These are phyloP conservation scores for Melanomma pulvis-pyrius DNA, from an alignment of 495 filamentous ascomycete genomes.

Conservation along the genomic window DNA sequence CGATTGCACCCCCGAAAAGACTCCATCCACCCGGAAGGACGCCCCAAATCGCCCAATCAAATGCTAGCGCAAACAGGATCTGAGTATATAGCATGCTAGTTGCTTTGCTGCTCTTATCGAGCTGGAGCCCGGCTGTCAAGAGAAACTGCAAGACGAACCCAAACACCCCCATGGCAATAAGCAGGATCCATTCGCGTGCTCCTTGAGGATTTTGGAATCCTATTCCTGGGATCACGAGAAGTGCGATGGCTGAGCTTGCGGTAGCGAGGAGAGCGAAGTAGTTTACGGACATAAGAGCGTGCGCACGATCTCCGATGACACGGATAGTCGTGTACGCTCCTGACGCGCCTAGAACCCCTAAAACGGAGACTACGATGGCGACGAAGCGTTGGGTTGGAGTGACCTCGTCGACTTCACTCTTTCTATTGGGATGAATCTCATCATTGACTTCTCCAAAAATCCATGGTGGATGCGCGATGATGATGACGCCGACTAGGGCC, in stretches of 20 bases:
- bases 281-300: constrained; percentile 15
- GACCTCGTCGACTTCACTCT: not conserved
- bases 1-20: not conserved
- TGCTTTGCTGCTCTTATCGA: not conserved
- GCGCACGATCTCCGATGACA: constrained; percentile 10
- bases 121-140: constrained; percentile 3
- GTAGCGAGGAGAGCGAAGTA: constrained; percentile 15
- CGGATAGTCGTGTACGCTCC: constrained; percentile 12
- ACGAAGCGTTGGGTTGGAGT: not conserved
- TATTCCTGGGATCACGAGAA: not conserved
- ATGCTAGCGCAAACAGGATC: constrained; percentile 9
- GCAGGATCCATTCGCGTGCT: constrained; percentile 2
- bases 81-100: constrained; percentile 9
- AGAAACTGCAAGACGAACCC: constrained; percentile 19
- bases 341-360: not conserved
- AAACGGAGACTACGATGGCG: not conserved
- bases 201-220: not conserved
- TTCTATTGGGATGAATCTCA: not conserved
- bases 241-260: not conserved
- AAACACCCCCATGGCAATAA: not conserved
- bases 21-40: not conserved
- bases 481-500: constrained; percentile 2
- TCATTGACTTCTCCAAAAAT: not conserved
- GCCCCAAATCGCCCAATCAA: constrained; percentile 14
- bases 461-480: constrained; percentile 8